Base-by-base conservation (phyloP, 495 filamentous ascomycete genomes). In the Annulohypoxylon moriforme region DNA sequence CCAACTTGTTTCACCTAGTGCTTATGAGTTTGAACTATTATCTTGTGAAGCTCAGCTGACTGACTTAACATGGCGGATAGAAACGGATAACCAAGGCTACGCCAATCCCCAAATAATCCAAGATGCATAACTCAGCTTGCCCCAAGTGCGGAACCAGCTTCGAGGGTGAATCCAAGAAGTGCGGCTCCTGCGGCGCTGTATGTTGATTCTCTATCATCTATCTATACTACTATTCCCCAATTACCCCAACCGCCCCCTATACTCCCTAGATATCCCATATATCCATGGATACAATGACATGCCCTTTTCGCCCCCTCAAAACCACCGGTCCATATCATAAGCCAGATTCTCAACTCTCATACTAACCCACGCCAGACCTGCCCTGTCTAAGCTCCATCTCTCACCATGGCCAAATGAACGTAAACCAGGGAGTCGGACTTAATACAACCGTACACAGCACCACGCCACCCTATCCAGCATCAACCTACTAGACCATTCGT, bases 121-220 rank as follows among this genome's bases (percentile, higher is more conserved):
- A 71, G 36, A 85, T 85, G 82, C 82, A 84, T 76, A 78, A 76
- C 76, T 63, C 73, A 13, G 53, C 62, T 73, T 84, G 84, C 81
- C 84, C 84, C 79, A 86, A 83, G 79, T 86, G 84, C 80, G 81
- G 83, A 57, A 72, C 73, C 74, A 67, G 71, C 63, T 76, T 78
- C 59, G 73, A 76, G 58, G 79, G 81, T 58, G 66, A 71, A 14
- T 20, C 40, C 74, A 86, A 86, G 83, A 76, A 79, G 46, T 86
- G 84, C 81, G 72, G 71, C 44, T 69, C 78, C 20, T 85, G 84
- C 81, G 83, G 84, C 16, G 83, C 84, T 68, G 84, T 85, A 81
- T 77, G 84, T 79, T 13, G 22, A 33, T 24, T 2, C n/a, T 24
- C 11, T 53, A 50, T 55, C 10, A 46, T 1, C 27, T 62, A 25